Evolutionary conservation across 129 eudicot species (phyloP).

Genomic region (Lactuca saligna): DNA sequence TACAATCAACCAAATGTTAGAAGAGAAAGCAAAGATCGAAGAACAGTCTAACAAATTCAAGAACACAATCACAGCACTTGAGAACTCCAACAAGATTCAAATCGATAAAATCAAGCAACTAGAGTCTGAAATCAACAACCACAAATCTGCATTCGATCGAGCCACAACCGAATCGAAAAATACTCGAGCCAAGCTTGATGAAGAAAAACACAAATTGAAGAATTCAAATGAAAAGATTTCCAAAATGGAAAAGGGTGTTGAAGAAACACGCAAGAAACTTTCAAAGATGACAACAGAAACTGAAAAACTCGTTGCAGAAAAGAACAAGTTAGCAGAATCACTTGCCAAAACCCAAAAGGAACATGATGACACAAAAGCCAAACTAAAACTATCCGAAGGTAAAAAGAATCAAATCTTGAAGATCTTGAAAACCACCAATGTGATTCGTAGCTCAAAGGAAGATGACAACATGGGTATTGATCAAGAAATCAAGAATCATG

Average conservation of each 20-base stretch:
- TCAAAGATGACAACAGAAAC: slow-evolving; percentile 41
- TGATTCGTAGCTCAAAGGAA: slow-evolving; percentile 30
- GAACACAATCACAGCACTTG: slow-evolving; percentile 26
- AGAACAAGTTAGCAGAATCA: slow-evolving; percentile 49
- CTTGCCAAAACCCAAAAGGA: slow-evolving; percentile 40
- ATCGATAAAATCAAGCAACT: slow-evolving; percentile 34
- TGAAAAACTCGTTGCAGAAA: slow-evolving; percentile 37
- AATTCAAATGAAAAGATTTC: slow-evolving; percentile 37
- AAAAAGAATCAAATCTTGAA: slow-evolving; percentile 34
- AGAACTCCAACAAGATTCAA: slow-evolving; percentile 35
- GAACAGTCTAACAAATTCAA: slow-evolving; percentile 35
- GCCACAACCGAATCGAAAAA: slow-evolving; percentile 45
- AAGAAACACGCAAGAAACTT: slow-evolving; percentile 37
- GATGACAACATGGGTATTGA: slow-evolving; percentile 18
- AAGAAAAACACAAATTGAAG: slow-evolving; percentile 46
- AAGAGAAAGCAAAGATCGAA: slow-evolving; percentile 38
- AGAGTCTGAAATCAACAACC: slow-evolving; percentile 43
- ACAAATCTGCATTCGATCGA: slow-evolving; percentile 35
- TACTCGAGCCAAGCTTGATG: slow-evolving; percentile 29
- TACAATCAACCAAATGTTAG: slow-evolving; percentile 23
- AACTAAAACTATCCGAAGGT: slow-evolving; percentile 38
- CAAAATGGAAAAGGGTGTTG: slow-evolving; percentile 49
- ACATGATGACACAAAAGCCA: slow-evolving; percentile 37
- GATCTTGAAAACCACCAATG: slow-evolving; percentile 47
- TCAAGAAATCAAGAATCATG: slow-evolving; percentile 24